These are phyloP conservation scores for Pythium coloratum DNA, from an alignment of 352 stramenopile genomes.

Conservation along the genomic window DNA sequence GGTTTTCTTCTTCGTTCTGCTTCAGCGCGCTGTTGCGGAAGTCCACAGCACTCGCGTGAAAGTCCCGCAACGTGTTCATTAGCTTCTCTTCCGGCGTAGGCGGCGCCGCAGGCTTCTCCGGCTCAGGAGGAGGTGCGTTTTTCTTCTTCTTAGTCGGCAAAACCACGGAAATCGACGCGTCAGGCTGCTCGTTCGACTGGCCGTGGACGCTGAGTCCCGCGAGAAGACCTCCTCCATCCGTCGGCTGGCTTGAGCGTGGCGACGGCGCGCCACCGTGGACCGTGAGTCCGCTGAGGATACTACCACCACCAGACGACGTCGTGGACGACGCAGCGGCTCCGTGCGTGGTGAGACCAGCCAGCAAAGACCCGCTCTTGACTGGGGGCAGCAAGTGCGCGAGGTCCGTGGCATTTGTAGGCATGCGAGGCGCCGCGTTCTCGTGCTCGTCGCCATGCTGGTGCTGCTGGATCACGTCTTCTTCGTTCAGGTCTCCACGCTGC, in stretches of 20 bases:
- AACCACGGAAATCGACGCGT: constrained; percentile 29
- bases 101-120: constrained; percentile 29
- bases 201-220: constrained; percentile 53
- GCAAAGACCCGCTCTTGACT: constrained; percentile 49
- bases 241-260: constrained; percentile 26
- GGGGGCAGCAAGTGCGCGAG: constrained; percentile 67
- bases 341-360: constrained; percentile 68
- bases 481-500: constrained; percentile 72
- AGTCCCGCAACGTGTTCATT: constrained; percentile 68
- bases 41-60: constrained; percentile 66
- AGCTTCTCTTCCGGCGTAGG: constrained; percentile 66
- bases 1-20: constrained; percentile 76
- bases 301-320: constrained; percentile 21
- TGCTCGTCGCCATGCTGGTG: constrained; percentile 8
- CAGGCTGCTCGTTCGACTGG: constrained; percentile 25
- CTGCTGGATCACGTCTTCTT: constrained; percentile 66
- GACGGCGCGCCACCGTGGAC: constrained; percentile 50
- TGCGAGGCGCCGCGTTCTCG: constrained; percentile 25
- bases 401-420: constrained; percentile 49
- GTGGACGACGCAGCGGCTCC: constrained; percentile 10
- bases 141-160: constrained; percentile 33
- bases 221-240: constrained; percentile 38
- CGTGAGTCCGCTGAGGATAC: constrained; percentile 66
- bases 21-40: constrained; percentile 65
- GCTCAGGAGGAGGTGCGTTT: constrained; percentile 16